Base-by-base conservation (phyloP, 139 green algal genomes). In the Volvox africanus region DNA sequence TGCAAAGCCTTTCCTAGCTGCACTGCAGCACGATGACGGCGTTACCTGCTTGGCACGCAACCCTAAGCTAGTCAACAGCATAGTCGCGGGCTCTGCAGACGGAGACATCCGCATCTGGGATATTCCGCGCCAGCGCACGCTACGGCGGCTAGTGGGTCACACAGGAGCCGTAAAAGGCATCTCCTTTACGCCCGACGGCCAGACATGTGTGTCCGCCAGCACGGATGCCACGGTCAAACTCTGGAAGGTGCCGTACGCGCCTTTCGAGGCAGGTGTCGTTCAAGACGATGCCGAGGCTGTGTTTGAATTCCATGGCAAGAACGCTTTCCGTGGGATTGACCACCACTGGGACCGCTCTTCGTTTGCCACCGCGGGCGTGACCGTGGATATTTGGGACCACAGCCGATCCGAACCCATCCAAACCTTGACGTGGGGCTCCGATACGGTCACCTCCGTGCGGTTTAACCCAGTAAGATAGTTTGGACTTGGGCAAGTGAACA, bases 321-420 rank as follows among this genome's bases (percentile, higher is more conserved):
- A 94, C 77, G 94, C 95, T 11, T 97, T 98, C 93, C 89, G 96
- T 5, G 96, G 91, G 68, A 92, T 99, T 20, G 97, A 99, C 92
- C 96, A 99, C 92, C 97, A 99, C 88, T 99, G 96, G 95, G 68
- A 87, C 33, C 82, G 92, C 61, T 84, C 77, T 32, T 30, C 67
- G 30, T 99, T 99, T 95, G 98, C 96, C 3, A 99, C 98, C 16
- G 96, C 95, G 3, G 97, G 97, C 0, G 92, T 93, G 0, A 92
- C 89, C 32, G 96, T 99, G 21, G 96, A 99, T 50, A 77, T 99
- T 3, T 99, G 98, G 98, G 97, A 99, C 91, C 96, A 99, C 89
- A 91, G 94, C 61, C 95, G 97, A 65, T 96, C 94, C 19, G 95
- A 99, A 90, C 98, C 98, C 20, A 92, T 99, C 67, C 92, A 93